phyloP scores from a whole-genome alignment of 176 grass and related monocot genomes.

The Musa itinerans region DNA sequence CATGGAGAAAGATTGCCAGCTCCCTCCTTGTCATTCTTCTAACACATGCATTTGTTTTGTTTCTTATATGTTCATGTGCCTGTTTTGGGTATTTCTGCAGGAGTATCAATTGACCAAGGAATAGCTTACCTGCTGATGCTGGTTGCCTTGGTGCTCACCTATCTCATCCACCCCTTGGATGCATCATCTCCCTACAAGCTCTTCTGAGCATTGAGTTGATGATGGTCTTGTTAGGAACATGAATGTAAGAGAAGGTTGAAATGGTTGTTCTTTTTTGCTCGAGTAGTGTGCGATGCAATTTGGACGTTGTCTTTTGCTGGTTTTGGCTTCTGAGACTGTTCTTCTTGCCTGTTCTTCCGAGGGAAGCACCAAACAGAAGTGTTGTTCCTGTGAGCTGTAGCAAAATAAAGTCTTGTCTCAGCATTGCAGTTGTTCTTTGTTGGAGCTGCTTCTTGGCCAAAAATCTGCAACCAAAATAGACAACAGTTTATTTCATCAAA shows the following conservation, averaged over 20 bases:
- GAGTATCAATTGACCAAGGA: neutral
- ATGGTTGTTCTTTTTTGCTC: neutral
- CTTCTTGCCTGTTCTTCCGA: neutral
- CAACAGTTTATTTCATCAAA: too few relatives aligned
- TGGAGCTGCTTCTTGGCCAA: too few relatives aligned
- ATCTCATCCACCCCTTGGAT: constrained; percentile 6
- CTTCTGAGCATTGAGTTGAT: neutral
- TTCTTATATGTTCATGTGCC: neutral
- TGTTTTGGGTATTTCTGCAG: neutral
- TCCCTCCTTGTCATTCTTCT: neutral
- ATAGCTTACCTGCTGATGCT: constrained; percentile 1
- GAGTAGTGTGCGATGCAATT: neutral
- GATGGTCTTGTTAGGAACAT: neutral
- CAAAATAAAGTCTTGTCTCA: too few relatives aligned
- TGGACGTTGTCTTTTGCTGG: neutral
- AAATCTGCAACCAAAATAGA: too few relatives aligned
- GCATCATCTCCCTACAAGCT: neutral
- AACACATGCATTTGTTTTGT: neutral
- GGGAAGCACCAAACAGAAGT: too few relatives aligned
- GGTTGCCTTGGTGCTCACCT: neutral
- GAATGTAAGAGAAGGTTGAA: neutral
- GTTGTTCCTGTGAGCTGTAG: too few relatives aligned
- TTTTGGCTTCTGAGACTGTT: neutral
- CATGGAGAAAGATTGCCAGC: too few relatives aligned
- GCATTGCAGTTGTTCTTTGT: too few relatives aligned